Evolutionary conservation across 2,329 filamentous ascomycete genomes (phyloP).

Genomic region (Sporothrix euskadiensis): DNA sequence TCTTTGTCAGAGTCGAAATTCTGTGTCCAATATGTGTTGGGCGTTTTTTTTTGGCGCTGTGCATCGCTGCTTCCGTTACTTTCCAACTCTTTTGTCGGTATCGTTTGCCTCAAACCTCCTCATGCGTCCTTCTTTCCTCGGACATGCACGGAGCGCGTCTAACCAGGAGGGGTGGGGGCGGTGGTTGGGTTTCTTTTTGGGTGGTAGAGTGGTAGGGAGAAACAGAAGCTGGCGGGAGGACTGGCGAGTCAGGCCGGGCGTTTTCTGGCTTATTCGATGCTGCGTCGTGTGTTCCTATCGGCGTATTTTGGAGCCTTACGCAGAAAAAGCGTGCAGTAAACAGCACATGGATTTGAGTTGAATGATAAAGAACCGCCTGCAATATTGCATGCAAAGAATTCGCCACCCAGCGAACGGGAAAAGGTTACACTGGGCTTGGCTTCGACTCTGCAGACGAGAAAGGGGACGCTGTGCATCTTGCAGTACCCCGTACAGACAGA

Average conservation of each 20-base stretch:
- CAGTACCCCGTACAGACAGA: no score
- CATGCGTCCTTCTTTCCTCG: neutral
- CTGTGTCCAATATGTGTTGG: neutral
- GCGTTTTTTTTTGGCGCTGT: neutral
- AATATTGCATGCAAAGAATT: neutral
- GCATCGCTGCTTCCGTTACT: no score
- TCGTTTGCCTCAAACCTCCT: neutral
- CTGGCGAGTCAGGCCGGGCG: neutral
- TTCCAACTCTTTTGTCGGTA: neutral
- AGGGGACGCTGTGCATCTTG: no score
- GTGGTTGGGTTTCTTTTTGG: no score
- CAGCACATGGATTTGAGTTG: neutral
- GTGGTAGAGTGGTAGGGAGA: neutral
- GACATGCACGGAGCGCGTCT: slow-evolving; percentile 6
- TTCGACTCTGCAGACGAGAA: neutral
- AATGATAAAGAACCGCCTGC: neutral
- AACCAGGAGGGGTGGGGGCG: neutral
- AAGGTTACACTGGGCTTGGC: slow-evolving; percentile 3
- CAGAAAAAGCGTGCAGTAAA: neutral
- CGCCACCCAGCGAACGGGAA: slow-evolving; percentile 3
- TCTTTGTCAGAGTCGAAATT: neutral
- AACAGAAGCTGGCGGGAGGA: neutral
- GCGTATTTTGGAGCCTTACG: neutral
- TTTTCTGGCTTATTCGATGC: neutral
- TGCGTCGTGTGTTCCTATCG: neutral